Base-by-base conservation (phyloP, 371 early-diverging fungal genomes). In the Mortierella sp. region DNA sequence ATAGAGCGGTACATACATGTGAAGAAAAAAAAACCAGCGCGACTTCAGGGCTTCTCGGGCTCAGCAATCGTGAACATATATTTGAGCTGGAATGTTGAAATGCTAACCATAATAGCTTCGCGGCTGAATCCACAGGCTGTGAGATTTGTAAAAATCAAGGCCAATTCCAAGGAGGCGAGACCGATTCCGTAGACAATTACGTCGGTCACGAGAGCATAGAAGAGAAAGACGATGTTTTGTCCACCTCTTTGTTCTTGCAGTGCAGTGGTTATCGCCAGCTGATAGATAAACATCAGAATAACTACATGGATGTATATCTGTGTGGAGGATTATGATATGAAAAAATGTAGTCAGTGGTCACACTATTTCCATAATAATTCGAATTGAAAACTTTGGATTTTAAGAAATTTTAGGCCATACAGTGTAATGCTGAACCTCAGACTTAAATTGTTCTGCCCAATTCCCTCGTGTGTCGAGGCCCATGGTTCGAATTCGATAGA, bases 41-140 rank as follows among this genome's bases (percentile, higher is more conserved):
- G 28, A 1, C 2, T 1, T 28, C 28, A 28, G 28, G 28, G 28
- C 28, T 28, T 28, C 28, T 28, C 28, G 1, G 28, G 28, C 28
- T 13, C 28, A 28, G 13, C 4, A 24, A 8, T 13, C 6, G 58
- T 5, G 21, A 22, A 41, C 8, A 61, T 16, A 13, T 13, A 22
- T 13, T 61, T 22, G 41, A 21, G 3, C 41, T 41, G 3, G 6
- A 61, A 38, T 13, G 40, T 22, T 61, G 45, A 16, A n/a, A 61
- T 21, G 22, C 24, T 40, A 4, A 24, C 45, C 22, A 43, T 43
- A 15, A 61, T 16, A 28, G 62, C 62, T 10, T 43, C 41, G 3
- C 45, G 62, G 13, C 22, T 61, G 43, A 61, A 61, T 0, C 62
- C 62, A 61, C 62, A 61, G 45, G 62, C 62, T 8, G 13, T 43